Evolutionary conservation across 75 land plant genomes (phyloP).

Genomic region (Pinus albicaulis): DNA sequence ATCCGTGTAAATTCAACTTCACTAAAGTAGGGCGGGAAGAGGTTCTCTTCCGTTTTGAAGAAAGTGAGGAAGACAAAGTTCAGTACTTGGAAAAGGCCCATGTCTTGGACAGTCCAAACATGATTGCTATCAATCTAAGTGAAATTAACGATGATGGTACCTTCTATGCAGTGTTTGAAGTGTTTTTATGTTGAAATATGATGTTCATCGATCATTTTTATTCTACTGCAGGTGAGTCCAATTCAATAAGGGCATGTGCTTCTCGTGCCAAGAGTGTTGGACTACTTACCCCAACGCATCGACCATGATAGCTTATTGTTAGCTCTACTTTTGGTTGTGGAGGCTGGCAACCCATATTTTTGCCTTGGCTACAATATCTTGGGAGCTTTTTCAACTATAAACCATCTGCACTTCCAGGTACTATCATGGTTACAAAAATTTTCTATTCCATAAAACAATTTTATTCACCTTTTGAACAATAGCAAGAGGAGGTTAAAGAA

Average conservation of each 20-base stretch:
- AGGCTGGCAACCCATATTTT: slow-evolving; percentile 77
- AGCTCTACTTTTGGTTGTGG: slow-evolving; percentile 73
- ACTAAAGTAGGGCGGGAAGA: slow-evolving; percentile 95
- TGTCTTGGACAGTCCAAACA: slow-evolving; percentile 60
- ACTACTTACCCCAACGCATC: slow-evolving; percentile 78
- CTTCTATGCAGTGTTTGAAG: no score
- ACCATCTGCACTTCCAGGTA: no score
- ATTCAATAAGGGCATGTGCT: slow-evolving; percentile 96
- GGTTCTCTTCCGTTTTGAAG: slow-evolving; percentile 80
- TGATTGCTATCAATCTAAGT: slow-evolving; percentile 87
- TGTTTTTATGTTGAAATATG: no score
- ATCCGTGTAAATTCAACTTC: slow-evolving; percentile 91
- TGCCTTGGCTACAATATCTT: slow-evolving; percentile 92
- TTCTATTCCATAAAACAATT: no score
- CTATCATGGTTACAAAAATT: no score
- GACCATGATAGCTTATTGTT: slow-evolving; percentile 75
- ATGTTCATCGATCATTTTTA: no score
- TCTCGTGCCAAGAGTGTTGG: slow-evolving; percentile 73
- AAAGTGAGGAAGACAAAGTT: slow-evolving; percentile 33
- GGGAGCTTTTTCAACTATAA: slow-evolving; percentile 73
- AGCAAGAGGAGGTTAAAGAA: not conserved
- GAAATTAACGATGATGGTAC: no score
- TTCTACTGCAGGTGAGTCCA: slow-evolving; percentile 76
- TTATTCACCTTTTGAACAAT: no score
- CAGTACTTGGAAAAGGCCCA: slow-evolving; percentile 37